A percentile compares a stretch with the other conserved stretches of the same genome.
phyloP scores from a whole-genome alignment of 2,329 filamentous ascomycete genomes.

The Aspergillus sp. region DNA sequence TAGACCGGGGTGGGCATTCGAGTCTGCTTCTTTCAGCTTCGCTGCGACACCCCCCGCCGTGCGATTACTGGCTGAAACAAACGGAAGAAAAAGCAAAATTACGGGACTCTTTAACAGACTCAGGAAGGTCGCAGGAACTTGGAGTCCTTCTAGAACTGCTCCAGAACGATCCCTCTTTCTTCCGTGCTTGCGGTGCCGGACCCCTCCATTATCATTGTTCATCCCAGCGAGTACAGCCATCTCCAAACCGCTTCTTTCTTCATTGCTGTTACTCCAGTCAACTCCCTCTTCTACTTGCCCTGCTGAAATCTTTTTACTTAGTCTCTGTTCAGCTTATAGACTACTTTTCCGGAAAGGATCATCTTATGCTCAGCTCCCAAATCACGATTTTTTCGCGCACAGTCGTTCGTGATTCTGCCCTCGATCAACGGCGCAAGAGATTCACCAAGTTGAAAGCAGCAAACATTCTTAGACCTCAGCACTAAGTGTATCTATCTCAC shows the following conservation, averaged over 20 bases:
- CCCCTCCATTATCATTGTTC: neutral
- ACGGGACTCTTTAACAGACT: neutral
- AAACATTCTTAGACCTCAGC: neutral
- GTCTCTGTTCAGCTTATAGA: neutral
- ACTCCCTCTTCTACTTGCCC: neutral
- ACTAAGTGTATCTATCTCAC: neutral
- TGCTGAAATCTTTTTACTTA: neutral
- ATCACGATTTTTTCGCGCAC: neutral
- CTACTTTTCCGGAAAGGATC: neutral
- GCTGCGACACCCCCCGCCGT: neutral
- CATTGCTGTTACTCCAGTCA: neutral
- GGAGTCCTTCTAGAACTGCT: constrained; percentile 11
- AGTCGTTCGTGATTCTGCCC: neutral
- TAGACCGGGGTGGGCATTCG: neutral
- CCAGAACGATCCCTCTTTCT: constrained; percentile 3
- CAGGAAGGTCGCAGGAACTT: neutral
- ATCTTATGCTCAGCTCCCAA: neutral
- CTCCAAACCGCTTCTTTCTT: neutral
- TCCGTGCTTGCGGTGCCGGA: neutral
- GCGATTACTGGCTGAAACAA: neutral
- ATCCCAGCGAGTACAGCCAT: neutral
- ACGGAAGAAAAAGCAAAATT: constrained; percentile 3
- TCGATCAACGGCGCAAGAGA: neutral
- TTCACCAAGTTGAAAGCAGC: neutral
- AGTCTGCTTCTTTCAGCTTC: neutral